Percentiles rank a stretch among this genome's conserved stretches.
phyloP scores from a whole-genome alignment of 257 asterid species.

The Nicotiana otophora region DNA sequence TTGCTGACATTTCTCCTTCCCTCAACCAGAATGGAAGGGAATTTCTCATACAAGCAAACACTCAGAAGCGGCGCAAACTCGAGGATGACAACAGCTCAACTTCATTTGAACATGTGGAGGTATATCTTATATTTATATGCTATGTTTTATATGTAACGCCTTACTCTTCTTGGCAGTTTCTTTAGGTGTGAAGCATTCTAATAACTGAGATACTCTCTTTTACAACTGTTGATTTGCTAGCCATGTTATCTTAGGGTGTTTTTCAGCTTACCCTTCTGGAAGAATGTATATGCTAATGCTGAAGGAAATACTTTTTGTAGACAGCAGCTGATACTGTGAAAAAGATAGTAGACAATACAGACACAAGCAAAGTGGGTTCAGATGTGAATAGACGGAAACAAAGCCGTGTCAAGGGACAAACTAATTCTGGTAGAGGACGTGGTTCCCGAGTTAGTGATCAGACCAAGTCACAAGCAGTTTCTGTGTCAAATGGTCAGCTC shows the following conservation, averaged over 20 bases:
- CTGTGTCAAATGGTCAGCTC: constrained; percentile 57
- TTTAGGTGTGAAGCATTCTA: background rate
- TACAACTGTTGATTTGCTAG: background rate
- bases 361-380: constrained; percentile 39
- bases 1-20: constrained; percentile 15
- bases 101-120: constrained; percentile 61
- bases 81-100: constrained; percentile 19
- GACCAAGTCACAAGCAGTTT: constrained; percentile 38
- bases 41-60: constrained; percentile 79
- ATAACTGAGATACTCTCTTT: background rate
- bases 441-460: constrained; percentile 63
- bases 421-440: constrained; percentile 78
- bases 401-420: constrained; percentile 65
- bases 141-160: background rate
- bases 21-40: constrained; percentile 67
- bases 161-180: background rate
- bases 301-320: constrained; percentile 30
- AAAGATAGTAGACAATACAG: constrained; percentile 43
- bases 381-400: constrained; percentile 66
- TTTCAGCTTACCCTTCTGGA: constrained; percentile 4
- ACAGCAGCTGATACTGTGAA: constrained; percentile 45
- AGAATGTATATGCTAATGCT: constrained; percentile 20
- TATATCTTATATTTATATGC: constrained; percentile 21
- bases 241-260: background rate
- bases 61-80: constrained; percentile 77